These are phyloP conservation scores for Amylostereum areolatum DNA, from an alignment of 1,284 basidiomycete genomes.

Conservation along the genomic window DNA sequence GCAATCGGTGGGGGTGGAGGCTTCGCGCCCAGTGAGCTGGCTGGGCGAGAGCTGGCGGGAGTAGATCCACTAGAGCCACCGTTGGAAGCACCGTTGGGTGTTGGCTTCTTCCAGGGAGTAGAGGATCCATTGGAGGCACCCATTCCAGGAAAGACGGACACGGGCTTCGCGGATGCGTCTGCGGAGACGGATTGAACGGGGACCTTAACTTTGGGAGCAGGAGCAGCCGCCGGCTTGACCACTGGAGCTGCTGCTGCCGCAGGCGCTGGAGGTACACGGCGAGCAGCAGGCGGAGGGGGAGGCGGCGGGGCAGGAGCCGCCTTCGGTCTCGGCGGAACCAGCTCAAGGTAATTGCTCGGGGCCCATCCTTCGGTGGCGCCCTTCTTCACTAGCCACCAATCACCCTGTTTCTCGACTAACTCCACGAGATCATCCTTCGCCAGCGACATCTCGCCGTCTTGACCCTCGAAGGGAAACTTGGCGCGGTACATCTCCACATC, in stretches of 20 bases:
- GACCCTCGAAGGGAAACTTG: constrained; percentile 84
- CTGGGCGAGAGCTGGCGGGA: constrained; percentile 49
- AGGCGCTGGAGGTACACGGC: constrained; percentile 38
- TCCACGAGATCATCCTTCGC: constrained; percentile 91
- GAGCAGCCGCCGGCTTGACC: constrained; percentile 18
- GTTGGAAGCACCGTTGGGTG: constrained; percentile 25
- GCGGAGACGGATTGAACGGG: constrained; percentile 42
- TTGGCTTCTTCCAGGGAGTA: constrained; percentile 65
- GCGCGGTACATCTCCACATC: constrained; percentile 78
- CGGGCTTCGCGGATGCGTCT: constrained; percentile 57
- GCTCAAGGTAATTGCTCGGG: constrained; percentile 89
- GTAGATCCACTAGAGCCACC: constrained; percentile 35
- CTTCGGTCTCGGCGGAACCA: constrained; percentile 58
- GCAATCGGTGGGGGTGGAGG: constrained; percentile 47
- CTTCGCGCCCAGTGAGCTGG: constrained; percentile 41
- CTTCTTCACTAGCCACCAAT: constrained; percentile 98
- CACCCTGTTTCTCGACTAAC: constrained; percentile 89
- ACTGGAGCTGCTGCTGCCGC: constrained; percentile 22
- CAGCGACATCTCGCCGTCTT: constrained; percentile 88
- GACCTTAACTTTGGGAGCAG: constrained; percentile 27
- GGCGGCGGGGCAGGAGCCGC: constrained; percentile 58
- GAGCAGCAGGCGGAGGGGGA: constrained; percentile 60
- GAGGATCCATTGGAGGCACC: constrained; percentile 57
- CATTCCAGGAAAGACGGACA: constrained; percentile 73
- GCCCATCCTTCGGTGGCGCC: constrained; percentile 87